A percentile compares a stretch with the other conserved stretches of the same genome.
These are phyloP conservation scores for Dictyostelium capitatum DNA, from an alignment of 78 protist genomes.

Conservation along the genomic window DNA sequence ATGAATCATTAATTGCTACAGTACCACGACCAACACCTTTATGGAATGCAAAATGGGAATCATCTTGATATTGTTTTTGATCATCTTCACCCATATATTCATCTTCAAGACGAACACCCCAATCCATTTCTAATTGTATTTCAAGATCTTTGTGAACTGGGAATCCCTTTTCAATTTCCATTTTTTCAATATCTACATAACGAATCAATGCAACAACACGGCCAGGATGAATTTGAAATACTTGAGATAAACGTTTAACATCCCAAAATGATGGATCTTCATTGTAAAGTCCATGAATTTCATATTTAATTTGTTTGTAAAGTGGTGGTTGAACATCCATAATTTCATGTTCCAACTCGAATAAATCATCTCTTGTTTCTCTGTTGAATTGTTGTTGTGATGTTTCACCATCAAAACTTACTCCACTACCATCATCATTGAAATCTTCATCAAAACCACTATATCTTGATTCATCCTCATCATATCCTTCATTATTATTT, in stretches of 20 bases:
- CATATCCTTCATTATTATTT: neutral
- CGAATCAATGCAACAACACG: slow-evolving; percentile 60
- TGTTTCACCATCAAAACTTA: neutral
- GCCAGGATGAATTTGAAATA: slow-evolving; percentile 41
- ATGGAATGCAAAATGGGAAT: neutral
- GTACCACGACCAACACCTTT: neutral
- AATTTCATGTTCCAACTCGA: neutral
- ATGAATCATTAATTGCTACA: neutral
- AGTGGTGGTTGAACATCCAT: neutral
- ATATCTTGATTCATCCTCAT: neutral
- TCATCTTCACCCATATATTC: slow-evolving; percentile 22
- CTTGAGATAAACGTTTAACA: slow-evolving; percentile 32
- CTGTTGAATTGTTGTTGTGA: neutral
- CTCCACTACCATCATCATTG: neutral
- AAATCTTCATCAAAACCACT: too few relatives aligned
- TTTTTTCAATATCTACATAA: slow-evolving; percentile 46
- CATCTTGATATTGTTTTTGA: neutral
- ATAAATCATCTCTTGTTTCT: neutral
- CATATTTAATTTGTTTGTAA: neutral
- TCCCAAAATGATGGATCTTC: slow-evolving; percentile 53
- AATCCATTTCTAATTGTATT: neutral
- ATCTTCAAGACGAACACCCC: slow-evolving; percentile 42
- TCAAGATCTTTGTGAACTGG: slow-evolving; percentile 5
- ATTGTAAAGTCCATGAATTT: neutral
- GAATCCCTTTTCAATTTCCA: slow-evolving; percentile 21